Percentiles rank a stretch among this genome's conserved stretches.
Evolutionary conservation across 352 stramenopile genomes (phyloP).

Genomic region (Globisporangium ultimum): DNA sequence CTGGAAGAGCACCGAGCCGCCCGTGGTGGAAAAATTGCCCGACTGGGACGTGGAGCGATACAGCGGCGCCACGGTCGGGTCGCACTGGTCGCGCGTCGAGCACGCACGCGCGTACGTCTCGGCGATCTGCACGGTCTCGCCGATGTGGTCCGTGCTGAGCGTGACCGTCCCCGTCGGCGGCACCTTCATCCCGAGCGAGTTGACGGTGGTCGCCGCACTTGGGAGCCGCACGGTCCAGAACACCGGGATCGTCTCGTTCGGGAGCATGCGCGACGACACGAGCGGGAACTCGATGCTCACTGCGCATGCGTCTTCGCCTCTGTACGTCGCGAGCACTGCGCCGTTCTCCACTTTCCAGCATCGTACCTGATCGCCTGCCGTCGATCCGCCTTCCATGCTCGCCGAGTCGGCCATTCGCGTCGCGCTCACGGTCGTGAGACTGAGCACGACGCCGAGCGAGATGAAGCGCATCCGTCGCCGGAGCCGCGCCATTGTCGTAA

Average conservation of each 20-base stretch:
- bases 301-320: slow-evolving; percentile 19
- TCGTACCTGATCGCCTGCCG: slow-evolving; percentile 6
- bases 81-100: slow-evolving; percentile 24
- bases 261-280: slow-evolving; percentile 28
- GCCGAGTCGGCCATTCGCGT: background rate
- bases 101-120: slow-evolving; percentile 46
- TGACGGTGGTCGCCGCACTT: slow-evolving; percentile 17
- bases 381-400: too few species aligned
- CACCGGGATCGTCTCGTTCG: slow-evolving; percentile 37
- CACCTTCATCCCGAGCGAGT: slow-evolving; percentile 42
- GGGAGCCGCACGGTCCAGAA: slow-evolving; percentile 40
- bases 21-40: slow-evolving; percentile 37
- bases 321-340: slow-evolving; percentile 20
- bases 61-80: slow-evolving; percentile 23
- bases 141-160: slow-evolving; percentile 24
- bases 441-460: too few species aligned
- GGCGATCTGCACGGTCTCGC: slow-evolving; percentile 36
- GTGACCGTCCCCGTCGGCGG: slow-evolving; percentile 29
- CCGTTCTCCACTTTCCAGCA: slow-evolving; percentile 40
- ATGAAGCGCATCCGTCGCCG: too few species aligned
- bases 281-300: slow-evolving; percentile 31
- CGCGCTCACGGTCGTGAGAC: background rate
- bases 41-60: slow-evolving; percentile 21
- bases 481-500: too few species aligned
- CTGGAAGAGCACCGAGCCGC: slow-evolving; percentile 35